Percentiles rank a stretch among this genome's conserved stretches.
These are phyloP conservation scores for Fusarium palustre DNA, from an alignment of 2,329 filamentous ascomycete species.

Conservation along the genomic window DNA sequence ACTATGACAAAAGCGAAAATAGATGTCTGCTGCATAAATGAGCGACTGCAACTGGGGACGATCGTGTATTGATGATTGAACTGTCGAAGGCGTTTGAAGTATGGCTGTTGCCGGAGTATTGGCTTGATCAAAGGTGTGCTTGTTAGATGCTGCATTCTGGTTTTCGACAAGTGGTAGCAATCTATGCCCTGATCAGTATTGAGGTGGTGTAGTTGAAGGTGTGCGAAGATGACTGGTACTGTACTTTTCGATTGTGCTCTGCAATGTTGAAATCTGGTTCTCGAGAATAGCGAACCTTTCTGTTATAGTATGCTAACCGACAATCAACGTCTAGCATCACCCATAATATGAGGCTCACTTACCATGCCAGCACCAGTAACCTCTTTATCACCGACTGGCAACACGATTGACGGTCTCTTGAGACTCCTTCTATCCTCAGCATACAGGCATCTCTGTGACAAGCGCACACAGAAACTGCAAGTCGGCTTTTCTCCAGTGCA, in stretches of 20 bases:
- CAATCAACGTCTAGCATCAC: background rate
- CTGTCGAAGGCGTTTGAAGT: background rate
- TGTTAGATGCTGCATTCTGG: background rate
- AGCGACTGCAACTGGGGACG: background rate
- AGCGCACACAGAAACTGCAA: slow-evolving; percentile 20
- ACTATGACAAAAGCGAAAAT: slow-evolving; percentile 23
- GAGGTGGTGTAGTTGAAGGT: accelerated
- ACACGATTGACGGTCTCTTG: background rate
- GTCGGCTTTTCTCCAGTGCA: slow-evolving; percentile 23
- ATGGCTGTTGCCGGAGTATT: background rate
- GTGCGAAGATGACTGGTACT: accelerated
- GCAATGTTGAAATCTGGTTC: slow-evolving; percentile 12
- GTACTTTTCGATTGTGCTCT: slow-evolving; percentile 17
- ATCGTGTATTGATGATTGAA: background rate
- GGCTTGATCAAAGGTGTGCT: background rate
- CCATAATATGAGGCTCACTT: background rate
- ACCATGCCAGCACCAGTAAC: slow-evolving; percentile 10
- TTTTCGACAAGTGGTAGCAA: background rate
- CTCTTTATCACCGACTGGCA: background rate
- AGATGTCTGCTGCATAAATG: slow-evolving; percentile 8
- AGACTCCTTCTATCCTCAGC: slow-evolving; percentile 22
- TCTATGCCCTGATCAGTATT: background rate
- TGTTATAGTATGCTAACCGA: slow-evolving; percentile 5
- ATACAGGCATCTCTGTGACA: slow-evolving; percentile 16
- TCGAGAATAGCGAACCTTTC: slow-evolving; percentile 8